Evolutionary conservation across 441 rosid genomes (phyloP).

Genomic region (Gossypium schwendimanii): DNA sequence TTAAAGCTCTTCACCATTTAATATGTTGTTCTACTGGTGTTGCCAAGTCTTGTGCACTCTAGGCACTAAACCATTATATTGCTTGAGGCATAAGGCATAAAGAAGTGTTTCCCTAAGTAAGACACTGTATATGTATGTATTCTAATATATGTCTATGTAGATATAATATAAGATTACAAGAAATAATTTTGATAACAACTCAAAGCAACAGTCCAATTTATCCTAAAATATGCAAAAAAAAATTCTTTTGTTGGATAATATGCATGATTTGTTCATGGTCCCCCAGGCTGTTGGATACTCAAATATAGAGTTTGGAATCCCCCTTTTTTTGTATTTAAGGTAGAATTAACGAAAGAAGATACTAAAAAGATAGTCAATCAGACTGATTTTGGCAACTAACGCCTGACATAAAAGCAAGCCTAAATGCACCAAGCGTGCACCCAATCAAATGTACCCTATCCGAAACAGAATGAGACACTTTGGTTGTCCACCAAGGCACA

Average conservation of each 20-base stretch:
- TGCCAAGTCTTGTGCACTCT: neutral
- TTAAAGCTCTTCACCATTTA: neutral
- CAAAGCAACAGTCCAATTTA: too few species aligned
- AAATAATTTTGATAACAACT: too few species aligned
- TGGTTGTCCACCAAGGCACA: neutral
- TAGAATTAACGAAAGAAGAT: neutral
- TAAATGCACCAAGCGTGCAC: neutral
- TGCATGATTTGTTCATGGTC: neutral
- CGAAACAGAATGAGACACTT: neutral
- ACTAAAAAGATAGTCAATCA: neutral
- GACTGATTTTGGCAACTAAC: neutral
- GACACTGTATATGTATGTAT: neutral
- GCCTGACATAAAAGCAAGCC: neutral
- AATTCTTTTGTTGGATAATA: neutral
- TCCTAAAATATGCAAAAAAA: neutral
- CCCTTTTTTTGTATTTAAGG: neutral
- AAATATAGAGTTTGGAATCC: neutral
- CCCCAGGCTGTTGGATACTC: neutral
- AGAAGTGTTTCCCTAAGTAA: neutral
- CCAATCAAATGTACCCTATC: neutral
- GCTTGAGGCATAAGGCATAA: neutral
- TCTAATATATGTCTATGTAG: too few species aligned
- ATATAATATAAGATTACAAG: neutral
- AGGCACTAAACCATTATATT: neutral
- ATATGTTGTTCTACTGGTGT: neutral